Conservation (phyloP, 2,329 filamentous ascomycete genomes). For the Leptodontidium sp. region DNA sequence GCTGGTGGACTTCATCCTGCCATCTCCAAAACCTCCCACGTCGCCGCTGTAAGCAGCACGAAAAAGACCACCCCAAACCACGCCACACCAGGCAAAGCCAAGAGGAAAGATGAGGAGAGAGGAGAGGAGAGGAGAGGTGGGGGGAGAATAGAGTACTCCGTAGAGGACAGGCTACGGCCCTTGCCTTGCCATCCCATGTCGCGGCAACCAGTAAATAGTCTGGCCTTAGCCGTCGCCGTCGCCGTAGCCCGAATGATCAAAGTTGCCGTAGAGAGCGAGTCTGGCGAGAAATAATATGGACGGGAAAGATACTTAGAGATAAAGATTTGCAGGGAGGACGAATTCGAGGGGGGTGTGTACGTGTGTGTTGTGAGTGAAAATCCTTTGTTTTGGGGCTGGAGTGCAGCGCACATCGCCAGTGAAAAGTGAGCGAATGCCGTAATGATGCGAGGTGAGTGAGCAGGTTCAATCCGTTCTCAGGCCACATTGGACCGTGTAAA, state of each 20-base stretch:
- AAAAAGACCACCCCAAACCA: neutral
- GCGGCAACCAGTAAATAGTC: slow-evolving; percentile 12
- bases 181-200: neutral
- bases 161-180: neutral
- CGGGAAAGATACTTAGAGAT: neutral
- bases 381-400: slow-evolving; percentile 4
- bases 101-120: slow-evolving; percentile 11
- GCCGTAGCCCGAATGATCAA: slow-evolving; percentile 7
- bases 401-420: neutral
- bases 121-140: neutral
- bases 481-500: neutral
- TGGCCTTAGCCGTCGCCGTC: slow-evolving; percentile 13
- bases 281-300: slow-evolving; percentile 2
- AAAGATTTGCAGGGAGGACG: neutral
- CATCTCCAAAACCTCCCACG: slow-evolving; percentile 38
- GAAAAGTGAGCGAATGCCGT: slow-evolving; percentile 4
- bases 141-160: neutral
- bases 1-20: slow-evolving; percentile 18
- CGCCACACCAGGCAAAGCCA: neutral
- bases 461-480: neutral
- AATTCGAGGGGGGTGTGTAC: neutral
- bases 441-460: slow-evolving; percentile 6
- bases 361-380: slow-evolving; percentile 9
- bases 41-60: slow-evolving; percentile 31
- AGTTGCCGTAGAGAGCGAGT: slow-evolving; percentile 9